These are phyloP conservation scores for Diaporthe humulicola DNA, from an alignment of 2,329 filamentous ascomycete species.

Conservation along the genomic window DNA sequence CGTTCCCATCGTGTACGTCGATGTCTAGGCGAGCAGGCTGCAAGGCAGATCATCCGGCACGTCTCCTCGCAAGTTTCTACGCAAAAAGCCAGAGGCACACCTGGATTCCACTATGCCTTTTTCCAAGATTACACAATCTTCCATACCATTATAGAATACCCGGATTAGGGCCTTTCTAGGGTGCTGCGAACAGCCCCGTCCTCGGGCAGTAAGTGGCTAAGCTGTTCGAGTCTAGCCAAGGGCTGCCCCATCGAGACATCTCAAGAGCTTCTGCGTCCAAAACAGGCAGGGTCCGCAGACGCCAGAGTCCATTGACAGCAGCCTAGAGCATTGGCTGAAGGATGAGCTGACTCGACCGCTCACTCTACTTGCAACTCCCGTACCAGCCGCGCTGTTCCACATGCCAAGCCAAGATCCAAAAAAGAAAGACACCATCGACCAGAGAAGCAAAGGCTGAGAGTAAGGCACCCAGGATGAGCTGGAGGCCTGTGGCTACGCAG, in stretches of 20 bases:
- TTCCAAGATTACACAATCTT: not conserved
- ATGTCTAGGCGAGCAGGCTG: not conserved
- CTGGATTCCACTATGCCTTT: not conserved
- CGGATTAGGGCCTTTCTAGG: not conserved
- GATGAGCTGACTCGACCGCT: conserved; percentile 10
- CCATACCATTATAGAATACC: not conserved
- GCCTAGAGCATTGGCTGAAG: conserved; percentile 1
- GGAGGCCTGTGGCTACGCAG: not conserved
- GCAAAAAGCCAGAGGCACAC: not conserved
- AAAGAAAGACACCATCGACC: too few relatives aligned
- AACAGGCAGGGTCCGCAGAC: not conserved
- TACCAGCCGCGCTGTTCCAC: not conserved
- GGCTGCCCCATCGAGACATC: not conserved
- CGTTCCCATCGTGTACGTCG: not conserved
- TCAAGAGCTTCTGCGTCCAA: not conserved
- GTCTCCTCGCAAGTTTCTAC: not conserved
- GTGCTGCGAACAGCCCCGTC: too few relatives aligned
- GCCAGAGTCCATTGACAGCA: conserved; percentile 13
- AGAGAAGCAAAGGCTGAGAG: not conserved
- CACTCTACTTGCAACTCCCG: not conserved
- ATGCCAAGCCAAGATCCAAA: conserved; percentile 6
- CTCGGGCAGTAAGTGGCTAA: not conserved
- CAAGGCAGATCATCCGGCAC: not conserved
- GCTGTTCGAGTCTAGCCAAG: not conserved
- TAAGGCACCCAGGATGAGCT: not conserved